phyloP scores from a whole-genome alignment of 345 rosid species.

The Nephelium lappaceum region DNA sequence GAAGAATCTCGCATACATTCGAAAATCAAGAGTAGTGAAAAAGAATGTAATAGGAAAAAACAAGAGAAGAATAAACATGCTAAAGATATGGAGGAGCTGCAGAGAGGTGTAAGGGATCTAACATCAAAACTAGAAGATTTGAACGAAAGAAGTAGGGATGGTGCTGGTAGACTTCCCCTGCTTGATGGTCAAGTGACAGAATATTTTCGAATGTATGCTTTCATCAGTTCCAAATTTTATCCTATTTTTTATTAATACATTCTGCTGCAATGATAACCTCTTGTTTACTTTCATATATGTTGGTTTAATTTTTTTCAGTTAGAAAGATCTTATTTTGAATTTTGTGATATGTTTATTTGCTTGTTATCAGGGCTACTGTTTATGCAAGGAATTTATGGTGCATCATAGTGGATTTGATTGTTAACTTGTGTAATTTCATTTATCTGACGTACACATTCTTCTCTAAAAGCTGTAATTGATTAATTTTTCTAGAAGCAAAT shows the following conservation, averaged over 20 bases:
- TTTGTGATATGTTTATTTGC: neutral
- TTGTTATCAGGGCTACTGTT: neutral
- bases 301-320: neutral
- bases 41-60: constrained; percentile 77
- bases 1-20: constrained; percentile 78
- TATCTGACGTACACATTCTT: neutral
- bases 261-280: neutral
- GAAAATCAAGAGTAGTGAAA: constrained; percentile 76
- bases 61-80: constrained; percentile 76
- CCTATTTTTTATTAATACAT: neutral
- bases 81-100: constrained; percentile 62
- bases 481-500: neutral
- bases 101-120: constrained; percentile 70
- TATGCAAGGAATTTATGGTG: neutral
- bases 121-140: constrained; percentile 67
- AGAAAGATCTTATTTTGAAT: neutral
- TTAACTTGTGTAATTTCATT: neutral
- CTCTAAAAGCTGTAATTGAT: neutral
- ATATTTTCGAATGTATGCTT: constrained; percentile 85
- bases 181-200: constrained; percentile 77
- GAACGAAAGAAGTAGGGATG: constrained; percentile 78
- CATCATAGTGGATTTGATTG: neutral
- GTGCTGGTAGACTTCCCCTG: constrained; percentile 74
- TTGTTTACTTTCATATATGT: neutral
- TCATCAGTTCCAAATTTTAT: constrained; percentile 9